These are phyloP conservation scores for Dactylellina leptospora DNA, from an alignment of 2,329 filamentous ascomycete genomes.

Conservation along the genomic window DNA sequence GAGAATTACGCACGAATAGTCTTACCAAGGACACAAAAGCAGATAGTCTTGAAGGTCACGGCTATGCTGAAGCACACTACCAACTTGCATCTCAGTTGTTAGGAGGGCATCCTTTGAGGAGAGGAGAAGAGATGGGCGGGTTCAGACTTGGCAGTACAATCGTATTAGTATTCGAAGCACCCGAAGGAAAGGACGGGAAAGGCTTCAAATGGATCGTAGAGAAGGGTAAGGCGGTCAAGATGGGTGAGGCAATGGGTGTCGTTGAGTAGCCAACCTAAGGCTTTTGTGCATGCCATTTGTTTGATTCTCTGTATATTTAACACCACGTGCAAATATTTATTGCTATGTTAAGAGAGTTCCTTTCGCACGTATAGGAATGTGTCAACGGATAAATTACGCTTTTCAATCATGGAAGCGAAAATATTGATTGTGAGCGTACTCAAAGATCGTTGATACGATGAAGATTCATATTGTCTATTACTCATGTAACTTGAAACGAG, in stretches of 20 bases:
- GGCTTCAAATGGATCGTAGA: slow-evolving; percentile 89
- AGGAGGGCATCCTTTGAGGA: slow-evolving; percentile 80
- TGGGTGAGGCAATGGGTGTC: slow-evolving; percentile 84
- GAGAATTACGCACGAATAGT: slow-evolving; percentile 90
- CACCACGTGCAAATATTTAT: no score
- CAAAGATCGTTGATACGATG: slow-evolving; percentile 53
- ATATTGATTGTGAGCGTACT: slow-evolving; percentile 46
- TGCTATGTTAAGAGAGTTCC: no score
- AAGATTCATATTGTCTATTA: slow-evolving; percentile 53
- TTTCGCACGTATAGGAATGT: slow-evolving; percentile 13
- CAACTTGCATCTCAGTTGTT: slow-evolving; percentile 78
- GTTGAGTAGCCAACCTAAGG: slow-evolving; percentile 67
- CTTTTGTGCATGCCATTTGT: not conserved
- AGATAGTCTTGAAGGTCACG: slow-evolving; percentile 84
- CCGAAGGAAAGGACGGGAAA: slow-evolving; percentile 69
- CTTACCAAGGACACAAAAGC: slow-evolving; percentile 91
- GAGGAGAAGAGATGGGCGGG: slow-evolving; percentile 97
- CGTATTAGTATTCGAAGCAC: slow-evolving; percentile 95
- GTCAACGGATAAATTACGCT: slow-evolving; percentile 54
- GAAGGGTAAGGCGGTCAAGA: slow-evolving; percentile 85
- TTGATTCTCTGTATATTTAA: not conserved
- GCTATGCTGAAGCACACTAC: slow-evolving; percentile 92
- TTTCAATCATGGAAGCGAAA: slow-evolving; percentile 50
- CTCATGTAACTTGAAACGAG: not conserved
- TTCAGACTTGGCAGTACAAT: slow-evolving; percentile 96